Base-by-base conservation (phyloP, 352 stramenopile species). In the Globisporangium solare region DNA sequence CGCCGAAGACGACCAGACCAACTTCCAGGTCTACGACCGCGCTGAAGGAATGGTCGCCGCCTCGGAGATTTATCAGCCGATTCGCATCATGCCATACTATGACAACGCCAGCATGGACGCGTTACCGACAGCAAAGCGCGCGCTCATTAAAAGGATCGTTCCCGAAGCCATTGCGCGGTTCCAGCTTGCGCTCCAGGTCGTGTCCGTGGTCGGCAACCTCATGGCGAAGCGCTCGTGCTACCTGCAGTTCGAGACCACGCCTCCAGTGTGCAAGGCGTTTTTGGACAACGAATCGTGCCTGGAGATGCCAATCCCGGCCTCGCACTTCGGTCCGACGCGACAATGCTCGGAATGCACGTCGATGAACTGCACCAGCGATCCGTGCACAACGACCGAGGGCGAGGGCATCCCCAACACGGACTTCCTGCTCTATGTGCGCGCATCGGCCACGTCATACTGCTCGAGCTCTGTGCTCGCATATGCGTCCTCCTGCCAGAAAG, bases 401-500 rank as follows among this genome's bases (percentile, higher is more conserved):
- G 35, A 65, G 0, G 82, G 82, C 0, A 53, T 88, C 2, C 42
- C 66, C 1, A 51, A 88, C 31, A 67, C 78, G 12, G 84, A 92
- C 48, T 91, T 92, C 46, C 17, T 91, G 47, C 63, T 94, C 1
- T 92, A 92, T 57, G 54, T 94, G 24, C 79, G 80, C 6, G 75
- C 82, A 0, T 66, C 63, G 0, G 66, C 59, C 6, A 85, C 84
- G 0, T 57, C 48, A 6, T 86, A 84, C 63, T 94, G 84, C 56
- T 55, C 55, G 0, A 60, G 60, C 5, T 66, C 68, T 0, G 82
- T 85, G 14, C 59, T 95, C 0, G 86, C 82, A 11, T 95, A 92
- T 59, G 83, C 86, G 0, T 76, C 76, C 0, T 87, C 83, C 0
- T 95, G 86, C 56, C 86, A 92, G 56, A 90, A 89, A 45, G 83